Percentiles rank a stretch among this genome's conserved stretches.
These are phyloP conservation scores for Dactylellina sp. DNA, from an alignment of 2,329 filamentous ascomycete genomes.

Conservation along the genomic window DNA sequence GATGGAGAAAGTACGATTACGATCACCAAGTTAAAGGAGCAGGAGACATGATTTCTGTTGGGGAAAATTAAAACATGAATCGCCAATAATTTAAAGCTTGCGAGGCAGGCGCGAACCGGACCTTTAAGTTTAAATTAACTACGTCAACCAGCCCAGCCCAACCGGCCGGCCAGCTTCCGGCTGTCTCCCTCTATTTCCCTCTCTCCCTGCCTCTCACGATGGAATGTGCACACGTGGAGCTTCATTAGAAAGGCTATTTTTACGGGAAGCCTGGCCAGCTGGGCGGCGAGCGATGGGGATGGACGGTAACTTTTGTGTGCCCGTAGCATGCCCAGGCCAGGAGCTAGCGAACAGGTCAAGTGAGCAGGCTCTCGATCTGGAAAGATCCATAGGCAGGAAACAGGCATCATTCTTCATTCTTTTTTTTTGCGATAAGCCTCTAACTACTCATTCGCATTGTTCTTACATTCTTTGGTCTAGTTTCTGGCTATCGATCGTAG, in stretches of 20 bases:
- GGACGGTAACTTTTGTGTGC: no score
- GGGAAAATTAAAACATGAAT: constrained; percentile 8
- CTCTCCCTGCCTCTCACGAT: no score
- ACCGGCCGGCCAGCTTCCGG: background rate
- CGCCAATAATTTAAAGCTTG: background rate
- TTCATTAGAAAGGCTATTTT: background rate
- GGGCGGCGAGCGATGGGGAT: no score
- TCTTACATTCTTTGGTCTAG: no score
- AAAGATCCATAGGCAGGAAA: constrained; percentile 32
- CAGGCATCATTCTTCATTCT: background rate
- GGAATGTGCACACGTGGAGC: constrained; percentile 46
- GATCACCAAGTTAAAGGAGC: background rate
- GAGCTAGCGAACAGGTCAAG: constrained; percentile 42
- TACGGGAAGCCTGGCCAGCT: no score
- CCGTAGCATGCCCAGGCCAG: background rate
- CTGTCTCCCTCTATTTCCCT: no score
- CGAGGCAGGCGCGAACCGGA: constrained; percentile 1
- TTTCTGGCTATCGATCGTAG: no score
- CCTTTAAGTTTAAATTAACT: constrained; percentile 6
- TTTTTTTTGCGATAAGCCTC: no score
- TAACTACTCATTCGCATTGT: no score
- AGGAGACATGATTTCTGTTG: background rate
- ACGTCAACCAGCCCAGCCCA: background rate
- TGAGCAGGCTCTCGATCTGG: constrained; percentile 51
- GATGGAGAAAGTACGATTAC: no score